Conservation (phyloP, 495 filamentous ascomycete genomes). For the Rusavskia elegans region DNA sequence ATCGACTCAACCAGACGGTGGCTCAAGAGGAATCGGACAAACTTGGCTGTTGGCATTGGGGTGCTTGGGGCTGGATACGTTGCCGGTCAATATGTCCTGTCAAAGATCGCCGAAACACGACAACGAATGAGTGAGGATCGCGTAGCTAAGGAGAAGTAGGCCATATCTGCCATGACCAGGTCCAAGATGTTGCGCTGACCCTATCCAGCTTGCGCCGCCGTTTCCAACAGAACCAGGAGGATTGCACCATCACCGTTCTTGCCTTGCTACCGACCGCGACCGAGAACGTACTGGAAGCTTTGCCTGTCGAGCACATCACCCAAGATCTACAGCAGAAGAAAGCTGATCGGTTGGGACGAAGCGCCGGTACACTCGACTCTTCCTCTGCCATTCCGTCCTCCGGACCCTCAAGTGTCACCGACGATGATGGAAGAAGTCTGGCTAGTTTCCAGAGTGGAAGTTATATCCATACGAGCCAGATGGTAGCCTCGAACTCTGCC, state of each 20-base stretch:
- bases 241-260: slow-evolving; percentile 94
- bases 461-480: slow-evolving; percentile 65
- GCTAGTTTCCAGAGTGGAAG: slow-evolving; percentile 63
- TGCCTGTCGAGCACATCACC: slow-evolving; percentile 79
- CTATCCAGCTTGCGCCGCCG: slow-evolving; percentile 66
- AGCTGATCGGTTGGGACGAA: slow-evolving; percentile 52
- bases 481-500: slow-evolving; percentile 32
- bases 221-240: slow-evolving; percentile 97
- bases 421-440: slow-evolving; percentile 68
- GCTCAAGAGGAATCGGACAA: slow-evolving; percentile 82
- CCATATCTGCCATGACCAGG: slow-evolving; percentile 1
- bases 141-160: slow-evolving; percentile 90
- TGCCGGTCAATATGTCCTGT: slow-evolving; percentile 78
- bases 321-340: slow-evolving; percentile 90
- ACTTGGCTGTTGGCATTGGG: slow-evolving; percentile 71
- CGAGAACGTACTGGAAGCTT: slow-evolving; percentile 68
- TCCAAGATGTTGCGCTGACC: not conserved
- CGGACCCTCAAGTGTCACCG: slow-evolving; percentile 59
- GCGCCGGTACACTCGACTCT: slow-evolving; percentile 29
- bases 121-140: slow-evolving; percentile 92
- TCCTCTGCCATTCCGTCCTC: slow-evolving; percentile 49
- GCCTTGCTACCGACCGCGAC: slow-evolving; percentile 86
- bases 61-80: slow-evolving; percentile 82
- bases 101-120: slow-evolving; percentile 78
- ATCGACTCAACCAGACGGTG: slow-evolving; percentile 70